Conservation (phyloP, 306 rosid genomes). For the Trichosanthes truncata region DNA sequence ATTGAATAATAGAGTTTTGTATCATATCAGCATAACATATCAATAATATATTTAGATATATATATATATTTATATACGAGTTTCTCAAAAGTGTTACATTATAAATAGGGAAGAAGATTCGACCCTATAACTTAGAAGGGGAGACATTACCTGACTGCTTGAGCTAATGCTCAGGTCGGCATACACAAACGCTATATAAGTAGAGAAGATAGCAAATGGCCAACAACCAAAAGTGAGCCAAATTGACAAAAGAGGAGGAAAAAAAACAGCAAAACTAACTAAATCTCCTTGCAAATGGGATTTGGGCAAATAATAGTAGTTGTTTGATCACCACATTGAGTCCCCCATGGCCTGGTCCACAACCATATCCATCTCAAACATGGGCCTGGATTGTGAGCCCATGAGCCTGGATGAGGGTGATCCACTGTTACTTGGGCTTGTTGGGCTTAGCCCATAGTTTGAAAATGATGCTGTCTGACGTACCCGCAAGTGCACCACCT, state of each 20-base stretch:
- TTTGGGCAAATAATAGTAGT: not conserved
- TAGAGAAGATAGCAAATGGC: not conserved
- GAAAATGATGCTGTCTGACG: slow-evolving; percentile 34
- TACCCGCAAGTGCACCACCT: slow-evolving; percentile 65
- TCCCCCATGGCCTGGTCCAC: slow-evolving; percentile 46
- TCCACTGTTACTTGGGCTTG: slow-evolving; percentile 49
- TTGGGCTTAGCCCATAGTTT: slow-evolving; percentile 34
- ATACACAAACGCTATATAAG: not conserved
- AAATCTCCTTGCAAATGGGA: slow-evolving; percentile 8
- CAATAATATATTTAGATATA: not conserved
- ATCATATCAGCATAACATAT: too few species aligned
- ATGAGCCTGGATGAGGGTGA: slow-evolving; percentile 46
- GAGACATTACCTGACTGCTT: not conserved
- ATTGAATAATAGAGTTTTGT: too few species aligned
- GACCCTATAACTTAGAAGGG: not conserved
- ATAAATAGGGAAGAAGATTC: not conserved
- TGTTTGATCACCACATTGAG: slow-evolving; percentile 40
- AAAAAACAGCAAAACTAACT: not conserved
- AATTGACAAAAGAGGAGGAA: not conserved
- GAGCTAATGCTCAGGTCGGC: slow-evolving; percentile 4
- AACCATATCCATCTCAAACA: slow-evolving; percentile 50
- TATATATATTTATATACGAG: not conserved
- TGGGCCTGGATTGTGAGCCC: slow-evolving; percentile 40
- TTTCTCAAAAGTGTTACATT: not conserved
- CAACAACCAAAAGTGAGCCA: not conserved